Conservation (phyloP, 2,329 filamentous ascomycete genomes). For the Colletotrichum spaethianum region DNA sequence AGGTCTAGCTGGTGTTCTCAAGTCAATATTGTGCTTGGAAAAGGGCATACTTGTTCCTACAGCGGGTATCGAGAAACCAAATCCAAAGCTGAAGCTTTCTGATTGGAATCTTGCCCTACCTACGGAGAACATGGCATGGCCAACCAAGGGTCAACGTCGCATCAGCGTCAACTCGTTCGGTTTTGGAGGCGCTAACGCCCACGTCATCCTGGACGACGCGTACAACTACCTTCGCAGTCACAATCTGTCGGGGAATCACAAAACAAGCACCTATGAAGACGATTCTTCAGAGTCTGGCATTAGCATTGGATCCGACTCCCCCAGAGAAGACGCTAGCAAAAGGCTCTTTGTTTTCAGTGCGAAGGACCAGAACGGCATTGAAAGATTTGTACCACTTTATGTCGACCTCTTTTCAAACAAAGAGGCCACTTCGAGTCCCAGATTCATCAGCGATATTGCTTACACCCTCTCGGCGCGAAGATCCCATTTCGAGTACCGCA, state of each 20-base stretch:
- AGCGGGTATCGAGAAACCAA: conserved; percentile 62
- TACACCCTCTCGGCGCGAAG: conserved; percentile 7
- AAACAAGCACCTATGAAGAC: conserved; percentile 2
- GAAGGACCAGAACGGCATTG: conserved; percentile 16
- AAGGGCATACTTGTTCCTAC: conserved; percentile 62
- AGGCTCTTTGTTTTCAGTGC: conserved; percentile 19
- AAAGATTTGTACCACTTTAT: not conserved
- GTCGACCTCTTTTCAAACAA: conserved; percentile 4
- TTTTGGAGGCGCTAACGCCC: conserved; percentile 35
- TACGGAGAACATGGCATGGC: conserved; percentile 14
- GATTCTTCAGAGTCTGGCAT: conserved; percentile 16
- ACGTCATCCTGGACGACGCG: conserved; percentile 49
- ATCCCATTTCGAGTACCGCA: conserved; percentile 1
- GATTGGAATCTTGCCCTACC: conserved; percentile 50
- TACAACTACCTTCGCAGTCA: conserved; percentile 11
- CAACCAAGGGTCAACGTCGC: conserved; percentile 59
- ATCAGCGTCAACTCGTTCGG: conserved; percentile 52
- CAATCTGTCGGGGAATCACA: conserved; percentile 9
- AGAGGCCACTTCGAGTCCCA: not conserved
- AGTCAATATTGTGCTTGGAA: conserved; percentile 58
- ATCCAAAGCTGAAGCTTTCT: conserved; percentile 55
- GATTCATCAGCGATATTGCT: not conserved
- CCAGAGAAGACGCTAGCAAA: conserved; percentile 4
- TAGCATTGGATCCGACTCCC: conserved; percentile 10
- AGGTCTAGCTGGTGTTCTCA: conserved; percentile 59